Conservation (phyloP, 345 rosid genomes). For the Pugionium dolabratum region DNA sequence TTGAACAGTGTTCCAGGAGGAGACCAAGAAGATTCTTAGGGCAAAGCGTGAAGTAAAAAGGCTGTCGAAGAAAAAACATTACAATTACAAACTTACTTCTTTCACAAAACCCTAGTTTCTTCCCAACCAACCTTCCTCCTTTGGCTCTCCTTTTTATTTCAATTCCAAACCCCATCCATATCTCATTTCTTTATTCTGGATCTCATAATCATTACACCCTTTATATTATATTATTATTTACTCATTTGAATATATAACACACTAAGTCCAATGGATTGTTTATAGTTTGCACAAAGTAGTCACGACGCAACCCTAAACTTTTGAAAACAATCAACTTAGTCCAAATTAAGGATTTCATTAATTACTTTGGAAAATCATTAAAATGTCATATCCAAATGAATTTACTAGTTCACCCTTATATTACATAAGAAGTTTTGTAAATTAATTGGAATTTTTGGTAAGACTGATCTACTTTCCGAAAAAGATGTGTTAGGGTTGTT, state of each 20-base stretch:
- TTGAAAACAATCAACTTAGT: conserved; percentile 8
- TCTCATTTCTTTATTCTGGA: conserved; percentile 29
- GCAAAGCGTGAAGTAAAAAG: conserved; percentile 45
- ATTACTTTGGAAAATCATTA: too few relatives aligned
- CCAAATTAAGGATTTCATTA: background rate
- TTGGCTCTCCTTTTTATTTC: conserved; percentile 44
- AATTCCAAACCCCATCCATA: conserved; percentile 35
- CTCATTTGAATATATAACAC: conserved; percentile 1
- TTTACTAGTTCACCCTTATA: background rate
- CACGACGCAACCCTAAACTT: conserved; percentile 13
- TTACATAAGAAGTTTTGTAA: background rate
- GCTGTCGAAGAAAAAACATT: conserved; percentile 38
- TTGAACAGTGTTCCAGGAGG: conserved; percentile 42
- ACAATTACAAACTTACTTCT: conserved; percentile 35
- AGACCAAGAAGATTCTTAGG: conserved; percentile 42
- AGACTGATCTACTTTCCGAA: background rate
- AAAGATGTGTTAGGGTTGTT: conserved; percentile 3
- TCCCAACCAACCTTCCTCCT: conserved; percentile 43
- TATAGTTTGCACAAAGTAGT: conserved; percentile 24
- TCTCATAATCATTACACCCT: conserved; percentile 40
- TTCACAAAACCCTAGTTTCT: conserved; percentile 44
- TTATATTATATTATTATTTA: conserved; percentile 24
- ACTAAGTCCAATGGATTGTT: conserved; percentile 8
- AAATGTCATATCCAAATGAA: background rate
- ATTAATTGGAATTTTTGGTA: background rate